These are phyloP conservation scores for Carex cristatella DNA, from an alignment of 176 grass and related monocot genomes.

Conservation along the genomic window DNA sequence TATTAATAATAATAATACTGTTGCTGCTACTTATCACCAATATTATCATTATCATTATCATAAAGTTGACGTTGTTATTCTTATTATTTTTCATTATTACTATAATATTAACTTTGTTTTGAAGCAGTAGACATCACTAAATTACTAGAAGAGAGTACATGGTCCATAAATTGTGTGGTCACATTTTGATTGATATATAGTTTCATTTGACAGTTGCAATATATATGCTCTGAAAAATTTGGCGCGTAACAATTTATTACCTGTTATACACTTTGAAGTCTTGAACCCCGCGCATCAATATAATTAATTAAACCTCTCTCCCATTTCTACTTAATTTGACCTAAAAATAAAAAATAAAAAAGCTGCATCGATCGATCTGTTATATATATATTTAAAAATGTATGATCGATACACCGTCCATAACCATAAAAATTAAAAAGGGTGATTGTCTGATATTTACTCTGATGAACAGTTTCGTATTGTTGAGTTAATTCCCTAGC, in stretches of 20 bases:
- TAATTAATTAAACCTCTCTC: not conserved
- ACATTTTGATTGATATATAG: not conserved
- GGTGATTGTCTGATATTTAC: not conserved
- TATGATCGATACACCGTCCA: not conserved
- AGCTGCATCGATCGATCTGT: not conserved
- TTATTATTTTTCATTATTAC: no score
- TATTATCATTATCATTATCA: no score
- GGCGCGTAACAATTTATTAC: not conserved
- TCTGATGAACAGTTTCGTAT: not conserved
- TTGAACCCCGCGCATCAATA: not conserved
- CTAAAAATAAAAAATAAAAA: not conserved
- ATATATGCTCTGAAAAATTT: not conserved
- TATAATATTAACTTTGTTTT: no score
- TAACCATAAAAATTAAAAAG: not conserved
- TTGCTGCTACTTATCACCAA: no score
- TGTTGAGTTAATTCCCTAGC: not conserved
- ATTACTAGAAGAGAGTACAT: no score
- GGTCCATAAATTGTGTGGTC: no score
- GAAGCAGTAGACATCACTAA: no score
- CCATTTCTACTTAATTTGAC: not conserved
- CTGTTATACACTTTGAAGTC: not conserved
- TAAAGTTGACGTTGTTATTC: no score
- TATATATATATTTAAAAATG: not conserved
- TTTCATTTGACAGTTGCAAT: not conserved
- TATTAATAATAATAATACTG: no score